These are phyloP conservation scores for Poa annua DNA, from an alignment of 176 grass and related monocot genomes.

Conservation along the genomic window DNA sequence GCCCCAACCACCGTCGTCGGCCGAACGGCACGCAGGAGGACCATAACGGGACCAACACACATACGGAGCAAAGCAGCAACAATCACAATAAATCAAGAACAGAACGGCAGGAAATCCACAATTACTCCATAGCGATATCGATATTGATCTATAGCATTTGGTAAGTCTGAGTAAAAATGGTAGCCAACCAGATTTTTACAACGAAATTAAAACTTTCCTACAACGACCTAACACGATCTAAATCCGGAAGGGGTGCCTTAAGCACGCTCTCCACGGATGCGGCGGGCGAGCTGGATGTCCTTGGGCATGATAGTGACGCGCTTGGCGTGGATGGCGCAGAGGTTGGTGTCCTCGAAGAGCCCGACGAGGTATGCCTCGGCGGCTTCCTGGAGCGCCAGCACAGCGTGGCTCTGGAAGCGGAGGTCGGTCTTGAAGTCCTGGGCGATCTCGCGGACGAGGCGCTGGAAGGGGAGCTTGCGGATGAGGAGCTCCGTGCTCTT, in stretches of 20 bases:
- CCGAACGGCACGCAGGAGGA: too few relatives aligned
- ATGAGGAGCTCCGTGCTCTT: constrained; percentile 97
- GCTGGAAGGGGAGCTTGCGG: constrained; percentile 88
- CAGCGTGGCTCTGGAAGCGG: constrained; percentile 79
- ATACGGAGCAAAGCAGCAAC: background rate
- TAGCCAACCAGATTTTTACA: background rate
- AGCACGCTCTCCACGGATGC: constrained; percentile 59
- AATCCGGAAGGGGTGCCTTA: background rate
- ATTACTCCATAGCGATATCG: background rate
- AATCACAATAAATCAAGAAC: background rate
- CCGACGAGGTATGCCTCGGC: constrained; percentile 93
- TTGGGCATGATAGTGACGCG: constrained; percentile 83
- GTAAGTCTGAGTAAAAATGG: background rate
- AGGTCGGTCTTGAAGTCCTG: constrained; percentile 98
- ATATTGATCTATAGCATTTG: too few relatives aligned
- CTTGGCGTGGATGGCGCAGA: constrained; percentile 85
- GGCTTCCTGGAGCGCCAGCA: constrained; percentile 82
- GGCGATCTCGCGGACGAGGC: constrained; percentile 82
- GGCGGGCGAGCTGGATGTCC: constrained; percentile 75
- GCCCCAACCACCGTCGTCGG: too few relatives aligned
- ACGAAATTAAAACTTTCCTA: background rate
- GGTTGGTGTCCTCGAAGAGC: constrained; percentile 73
- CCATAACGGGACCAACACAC: background rate
- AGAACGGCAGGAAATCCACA: background rate
- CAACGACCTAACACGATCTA: background rate